Evolutionary conservation across 306 rosid species (phyloP), one percentile per base, ranked within the genome.

Genomic region (Vigna reflexopilosa): DNA sequence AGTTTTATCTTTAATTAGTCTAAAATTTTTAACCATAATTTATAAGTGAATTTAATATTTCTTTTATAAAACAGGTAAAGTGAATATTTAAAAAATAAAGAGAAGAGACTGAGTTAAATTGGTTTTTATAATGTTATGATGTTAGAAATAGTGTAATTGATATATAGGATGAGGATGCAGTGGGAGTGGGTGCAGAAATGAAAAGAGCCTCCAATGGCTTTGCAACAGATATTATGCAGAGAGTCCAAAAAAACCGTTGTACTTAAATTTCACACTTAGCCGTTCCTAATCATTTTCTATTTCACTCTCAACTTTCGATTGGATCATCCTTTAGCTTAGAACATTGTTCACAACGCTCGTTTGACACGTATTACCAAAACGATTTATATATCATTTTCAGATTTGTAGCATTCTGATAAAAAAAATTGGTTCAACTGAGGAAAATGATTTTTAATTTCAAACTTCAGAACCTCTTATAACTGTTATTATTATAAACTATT

Each of bases 271-370:
- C 61, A 78, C 38, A 17, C 62, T 70, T 58, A 74, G 54, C 51
- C 70, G 14, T 56, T 78, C 62, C 34, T 9, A 47, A 45, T 58
- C 77, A 78, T 7, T 49, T 69, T 47, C 51, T 58, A 48, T 69
- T 34, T 34, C 67, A 22, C 57, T 69, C 64, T 56, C 15, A 52
- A 36, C 15, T 67, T 74, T 67, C 4, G 57, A 65, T 79, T 59
- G 70, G 82, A 49, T 70, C 63, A 1, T 40, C 40, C 12, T 71
- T 66, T 24, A 40, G 1, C 32, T 64, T 58, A 24, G 11, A 26
- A 17, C 36, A 26, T 67, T 24, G 30, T 4, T 6, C 26, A 22
- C 13, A 22, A 76, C 51, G 15, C 26, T 59, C 13, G 7, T 42
- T 61, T 2, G 56, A 67, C 72, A 34, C 71, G 76, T 66, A 66